These are phyloP conservation scores for Leccinum obscurum DNA, from an alignment of 768 basidiomycete genomes.

Conservation along the genomic window DNA sequence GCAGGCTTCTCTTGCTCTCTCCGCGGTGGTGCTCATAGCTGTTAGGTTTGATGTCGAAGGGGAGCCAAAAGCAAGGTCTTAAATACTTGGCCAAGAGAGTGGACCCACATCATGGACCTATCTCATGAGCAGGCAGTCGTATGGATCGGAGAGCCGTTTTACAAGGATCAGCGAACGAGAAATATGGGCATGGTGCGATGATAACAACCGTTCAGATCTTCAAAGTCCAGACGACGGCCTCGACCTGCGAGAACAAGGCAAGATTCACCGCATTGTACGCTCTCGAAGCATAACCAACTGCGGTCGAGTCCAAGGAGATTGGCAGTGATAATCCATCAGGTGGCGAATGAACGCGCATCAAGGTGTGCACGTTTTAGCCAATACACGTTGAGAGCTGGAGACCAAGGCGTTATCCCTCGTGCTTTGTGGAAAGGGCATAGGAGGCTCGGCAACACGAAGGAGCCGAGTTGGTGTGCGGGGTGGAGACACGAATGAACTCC, in stretches of 20 bases:
- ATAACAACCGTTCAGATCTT: conserved; percentile 19
- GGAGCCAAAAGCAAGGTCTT: conserved; percentile 4
- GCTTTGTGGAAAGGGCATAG: conserved; percentile 10
- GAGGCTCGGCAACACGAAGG: conserved; percentile 12
- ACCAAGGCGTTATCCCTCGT: conserved; percentile 7
- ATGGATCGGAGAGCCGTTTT: conserved; percentile 13
- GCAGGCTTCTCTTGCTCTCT: conserved; percentile 31
- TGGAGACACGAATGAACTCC: conserved; percentile 18
- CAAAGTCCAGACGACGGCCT: conserved; percentile 7
- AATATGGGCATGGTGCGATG: conserved; percentile 1
- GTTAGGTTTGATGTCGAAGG: conserved; percentile 3
- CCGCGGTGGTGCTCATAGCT: conserved; percentile 19
- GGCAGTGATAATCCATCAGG: conserved; percentile 5
- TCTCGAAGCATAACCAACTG: conserved; percentile 4
- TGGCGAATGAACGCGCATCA: conserved; percentile 10
- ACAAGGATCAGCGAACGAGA: conserved; percentile 12
- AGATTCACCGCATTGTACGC: conserved; percentile 2
- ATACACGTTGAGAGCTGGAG: conserved; percentile 19
- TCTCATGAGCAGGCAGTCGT: conserved; percentile 2
- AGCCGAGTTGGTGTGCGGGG: conserved; percentile 9
- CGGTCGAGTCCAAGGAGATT: conserved; percentile 5
- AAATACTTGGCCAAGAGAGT: conserved; percentile 20
- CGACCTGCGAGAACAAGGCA: background rate
- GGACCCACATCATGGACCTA: conserved; percentile 12
- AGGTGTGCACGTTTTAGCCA: conserved; percentile 24